Conservation (phyloP, 768 basidiomycete genomes). For the Coprinopsis strossmayeri region DNA sequence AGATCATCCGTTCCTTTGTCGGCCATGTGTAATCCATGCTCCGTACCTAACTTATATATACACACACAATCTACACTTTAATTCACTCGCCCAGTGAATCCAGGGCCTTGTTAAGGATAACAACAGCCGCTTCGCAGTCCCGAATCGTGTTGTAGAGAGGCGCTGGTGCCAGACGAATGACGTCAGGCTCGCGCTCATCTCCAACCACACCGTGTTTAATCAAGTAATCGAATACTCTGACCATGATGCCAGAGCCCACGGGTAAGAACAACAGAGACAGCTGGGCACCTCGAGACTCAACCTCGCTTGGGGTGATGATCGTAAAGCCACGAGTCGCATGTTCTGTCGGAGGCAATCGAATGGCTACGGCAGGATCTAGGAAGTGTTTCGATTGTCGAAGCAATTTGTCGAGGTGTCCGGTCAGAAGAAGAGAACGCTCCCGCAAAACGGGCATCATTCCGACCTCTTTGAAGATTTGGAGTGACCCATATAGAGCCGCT, state of each 20-base stretch:
- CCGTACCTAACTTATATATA: background rate
- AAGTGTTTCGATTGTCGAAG: constrained; percentile 61
- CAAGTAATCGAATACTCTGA: constrained; percentile 54
- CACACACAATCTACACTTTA: background rate
- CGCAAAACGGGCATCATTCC: constrained; percentile 70
- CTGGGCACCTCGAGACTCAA: constrained; percentile 74
- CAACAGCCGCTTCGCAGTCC: constrained; percentile 71
- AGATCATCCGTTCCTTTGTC: constrained; percentile 40
- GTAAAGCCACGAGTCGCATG: constrained; percentile 54
- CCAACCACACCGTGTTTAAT: constrained; percentile 74
- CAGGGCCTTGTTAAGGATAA: constrained; percentile 56
- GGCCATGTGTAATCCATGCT: constrained; percentile 3
- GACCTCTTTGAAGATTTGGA: constrained; percentile 72
- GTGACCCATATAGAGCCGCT: constrained; percentile 75
- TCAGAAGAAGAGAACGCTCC: constrained; percentile 64
- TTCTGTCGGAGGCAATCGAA: constrained; percentile 15
- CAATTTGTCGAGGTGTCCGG: constrained; percentile 60
- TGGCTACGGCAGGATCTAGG: constrained; percentile 34
- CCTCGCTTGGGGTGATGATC: constrained; percentile 81
- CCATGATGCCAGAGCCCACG: constrained; percentile 58
- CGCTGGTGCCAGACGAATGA: constrained; percentile 82
- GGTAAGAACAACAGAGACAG: constrained; percentile 81
- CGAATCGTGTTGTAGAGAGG: constrained; percentile 81
- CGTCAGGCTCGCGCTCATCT: constrained; percentile 87
- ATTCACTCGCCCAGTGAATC: constrained; percentile 16